Conservation (phyloP, 371 early-diverging fungal genomes). For the Neoconidiobolus thromboides region DNA sequence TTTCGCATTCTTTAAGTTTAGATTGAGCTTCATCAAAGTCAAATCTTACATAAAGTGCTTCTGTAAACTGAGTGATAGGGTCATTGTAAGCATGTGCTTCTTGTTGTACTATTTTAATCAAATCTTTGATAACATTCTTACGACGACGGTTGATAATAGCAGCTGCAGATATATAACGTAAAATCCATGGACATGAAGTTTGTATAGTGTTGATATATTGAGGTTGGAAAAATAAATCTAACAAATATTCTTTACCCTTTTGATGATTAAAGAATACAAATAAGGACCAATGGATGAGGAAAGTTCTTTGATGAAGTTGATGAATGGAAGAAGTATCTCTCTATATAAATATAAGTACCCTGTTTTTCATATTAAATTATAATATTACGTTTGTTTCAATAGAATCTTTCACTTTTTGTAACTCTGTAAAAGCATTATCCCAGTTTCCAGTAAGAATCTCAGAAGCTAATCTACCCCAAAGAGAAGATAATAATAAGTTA, state of each 20-base stretch:
- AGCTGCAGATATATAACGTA: conserved; percentile 80
- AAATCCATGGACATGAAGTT: conserved; percentile 85
- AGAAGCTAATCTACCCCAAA: conserved; percentile 93
- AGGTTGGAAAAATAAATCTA: conserved; percentile 80
- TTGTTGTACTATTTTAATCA: conserved; percentile 73
- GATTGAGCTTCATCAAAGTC: conserved; percentile 86
- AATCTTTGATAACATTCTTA: conserved; percentile 69
- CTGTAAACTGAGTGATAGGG: conserved; percentile 80
- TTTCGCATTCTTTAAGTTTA: conserved; percentile 73
- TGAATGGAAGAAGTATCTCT: conserved; percentile 47
- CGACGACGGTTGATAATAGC: conserved; percentile 79
- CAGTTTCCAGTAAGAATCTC: conserved; percentile 86
- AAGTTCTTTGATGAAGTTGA: conserved; percentile 79
- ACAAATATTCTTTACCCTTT: conserved; percentile 76
- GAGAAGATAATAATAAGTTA: conserved; percentile 56
- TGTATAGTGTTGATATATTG: conserved; percentile 90
- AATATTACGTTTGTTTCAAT: conserved; percentile 50
- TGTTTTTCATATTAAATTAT: background rate
- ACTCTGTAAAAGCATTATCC: conserved; percentile 75
- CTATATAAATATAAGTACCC: conserved; percentile 11
- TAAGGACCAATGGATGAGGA: conserved; percentile 89
- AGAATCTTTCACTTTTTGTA: conserved; percentile 61
- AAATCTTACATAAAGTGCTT: conserved; percentile 70
- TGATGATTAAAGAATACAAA: conserved; percentile 95
- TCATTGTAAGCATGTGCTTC: conserved; percentile 63